phyloP scores from a whole-genome alignment of 495 filamentous ascomycete species.

The Annulohypoxylon nitens region DNA sequence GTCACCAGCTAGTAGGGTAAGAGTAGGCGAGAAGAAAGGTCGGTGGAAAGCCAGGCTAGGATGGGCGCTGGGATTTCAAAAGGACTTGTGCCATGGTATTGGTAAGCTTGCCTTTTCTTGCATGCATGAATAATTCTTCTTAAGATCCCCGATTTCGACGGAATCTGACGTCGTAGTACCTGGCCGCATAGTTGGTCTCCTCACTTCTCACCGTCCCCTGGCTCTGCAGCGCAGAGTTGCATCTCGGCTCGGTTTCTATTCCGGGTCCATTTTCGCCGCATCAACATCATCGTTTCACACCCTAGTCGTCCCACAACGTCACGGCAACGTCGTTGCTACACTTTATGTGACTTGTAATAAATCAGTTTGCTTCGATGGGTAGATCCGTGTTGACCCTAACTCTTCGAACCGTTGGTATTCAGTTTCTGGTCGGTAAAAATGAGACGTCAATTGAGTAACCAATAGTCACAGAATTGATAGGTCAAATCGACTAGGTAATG shows the following conservation, averaged over 20 bases:
- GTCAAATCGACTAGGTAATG: neutral
- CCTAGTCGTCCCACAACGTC: constrained; percentile 37
- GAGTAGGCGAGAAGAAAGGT: constrained; percentile 8
- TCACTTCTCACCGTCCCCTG: constrained; percentile 36
- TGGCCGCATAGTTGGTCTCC: constrained; percentile 47
- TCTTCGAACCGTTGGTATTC: constrained; percentile 10
- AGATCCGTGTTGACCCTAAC: constrained; percentile 19
- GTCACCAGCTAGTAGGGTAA: neutral
- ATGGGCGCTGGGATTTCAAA: constrained; percentile 10
- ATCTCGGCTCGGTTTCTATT: constrained; percentile 44
- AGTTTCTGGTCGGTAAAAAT: neutral
- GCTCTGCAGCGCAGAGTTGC: constrained; percentile 46
- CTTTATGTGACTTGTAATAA: constrained; percentile 31
- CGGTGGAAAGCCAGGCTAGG: constrained; percentile 18
- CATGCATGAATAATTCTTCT: constrained; percentile 37
- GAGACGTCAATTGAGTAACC: neutral
- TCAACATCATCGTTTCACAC: constrained; percentile 45
- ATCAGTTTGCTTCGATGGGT: neutral
- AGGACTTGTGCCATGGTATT: constrained; percentile 37
- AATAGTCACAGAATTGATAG: neutral
- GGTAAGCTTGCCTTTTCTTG: constrained; percentile 37
- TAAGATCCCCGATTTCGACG: constrained; percentile 34
- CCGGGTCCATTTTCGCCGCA: constrained; percentile 46
- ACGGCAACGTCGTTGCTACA: constrained; percentile 29
- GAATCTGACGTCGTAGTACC: constrained; percentile 42